Conservation (phyloP, 306 rosid genomes). For the Lathyrus sativus region DNA sequence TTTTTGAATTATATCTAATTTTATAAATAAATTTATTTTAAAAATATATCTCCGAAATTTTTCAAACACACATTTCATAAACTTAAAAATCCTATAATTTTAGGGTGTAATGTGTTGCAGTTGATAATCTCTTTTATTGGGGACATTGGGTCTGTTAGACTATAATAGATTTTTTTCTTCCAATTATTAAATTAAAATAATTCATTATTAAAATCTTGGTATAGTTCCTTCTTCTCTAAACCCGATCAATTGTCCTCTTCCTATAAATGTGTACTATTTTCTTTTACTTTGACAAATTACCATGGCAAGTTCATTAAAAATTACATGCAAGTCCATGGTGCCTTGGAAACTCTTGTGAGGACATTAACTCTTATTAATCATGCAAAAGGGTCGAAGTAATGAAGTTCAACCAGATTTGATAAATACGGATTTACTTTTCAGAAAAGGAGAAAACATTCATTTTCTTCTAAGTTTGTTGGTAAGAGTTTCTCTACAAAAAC, state of each 20-base stretch:
- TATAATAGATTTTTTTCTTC: too few relatives aligned
- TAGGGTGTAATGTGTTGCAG: too few relatives aligned
- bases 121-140: too few relatives aligned
- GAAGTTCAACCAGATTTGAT: constrained; percentile 82
- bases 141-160: too few relatives aligned
- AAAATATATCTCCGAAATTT: too few relatives aligned
- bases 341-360: constrained; percentile 83
- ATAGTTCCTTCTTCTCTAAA: constrained; percentile 8
- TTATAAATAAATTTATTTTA: too few relatives aligned
- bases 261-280: not conserved
- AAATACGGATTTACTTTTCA: constrained; percentile 86
- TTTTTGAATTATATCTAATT: too few relatives aligned
- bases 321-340: constrained; percentile 75
- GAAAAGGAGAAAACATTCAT: constrained; percentile 82
- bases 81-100: too few relatives aligned
- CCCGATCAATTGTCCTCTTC: not conserved
- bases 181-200: too few relatives aligned
- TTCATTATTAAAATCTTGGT: constrained; percentile 5
- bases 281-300: constrained; percentile 19
- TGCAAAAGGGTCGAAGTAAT: constrained; percentile 63
- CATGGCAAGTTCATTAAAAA: constrained; percentile 31
- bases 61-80: too few relatives aligned
- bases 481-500: constrained; percentile 40
- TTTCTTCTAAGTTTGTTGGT: constrained; percentile 92
- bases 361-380: constrained; percentile 83